A percentile compares a stretch with the other conserved stretches of the same genome.
phyloP scores from a whole-genome alignment of 2,329 filamentous ascomycete species.

The Thelonectria discophora region DNA sequence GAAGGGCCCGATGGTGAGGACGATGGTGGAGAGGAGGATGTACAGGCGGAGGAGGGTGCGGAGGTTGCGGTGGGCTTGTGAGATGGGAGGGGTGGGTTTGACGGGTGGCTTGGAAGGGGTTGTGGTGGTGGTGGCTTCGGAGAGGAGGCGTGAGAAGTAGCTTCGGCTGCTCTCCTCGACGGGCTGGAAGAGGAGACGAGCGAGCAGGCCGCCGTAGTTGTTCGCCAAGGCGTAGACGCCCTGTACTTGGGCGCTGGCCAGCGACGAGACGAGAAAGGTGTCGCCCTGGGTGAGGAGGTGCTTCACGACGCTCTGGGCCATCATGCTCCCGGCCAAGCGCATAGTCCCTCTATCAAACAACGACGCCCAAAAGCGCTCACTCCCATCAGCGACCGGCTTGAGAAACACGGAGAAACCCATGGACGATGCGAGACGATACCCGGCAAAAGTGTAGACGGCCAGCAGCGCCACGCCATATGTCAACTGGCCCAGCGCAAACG shows the following conservation, averaged over 20 bases:
- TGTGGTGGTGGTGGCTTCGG: conserved; percentile 31
- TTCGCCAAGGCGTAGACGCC: conserved; percentile 92
- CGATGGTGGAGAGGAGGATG: conserved; percentile 73
- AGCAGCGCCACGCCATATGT: conserved; percentile 76
- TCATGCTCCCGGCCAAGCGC: conserved; percentile 80
- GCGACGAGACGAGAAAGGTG: conserved; percentile 81
- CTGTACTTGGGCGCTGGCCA: conserved; percentile 82
- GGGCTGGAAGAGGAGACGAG: conserved; percentile 90
- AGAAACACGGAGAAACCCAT: conserved; percentile 76
- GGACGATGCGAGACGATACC: conserved; percentile 62
- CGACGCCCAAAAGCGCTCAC: conserved; percentile 58
- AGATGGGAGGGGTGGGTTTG: conserved; percentile 43
- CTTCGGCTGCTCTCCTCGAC: conserved; percentile 93
- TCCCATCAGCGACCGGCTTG: conserved; percentile 44
- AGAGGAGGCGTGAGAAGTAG: conserved; percentile 84
- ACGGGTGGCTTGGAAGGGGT: conserved; percentile 31
- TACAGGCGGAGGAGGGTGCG: conserved; percentile 76
- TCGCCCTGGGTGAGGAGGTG: conserved; percentile 95
- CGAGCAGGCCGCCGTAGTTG: conserved; percentile 91
- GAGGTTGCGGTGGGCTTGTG: conserved; percentile 62
- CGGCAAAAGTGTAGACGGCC: conserved; percentile 72
- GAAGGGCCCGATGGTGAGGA: conserved; percentile 76
- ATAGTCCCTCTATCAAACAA: conserved; percentile 77
- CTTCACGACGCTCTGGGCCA: conserved; percentile 88
- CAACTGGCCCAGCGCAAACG: conserved; percentile 89